Conservation (phyloP, 2,329 filamentous ascomycete species). For the Pseudocercospora macadamiae region DNA sequence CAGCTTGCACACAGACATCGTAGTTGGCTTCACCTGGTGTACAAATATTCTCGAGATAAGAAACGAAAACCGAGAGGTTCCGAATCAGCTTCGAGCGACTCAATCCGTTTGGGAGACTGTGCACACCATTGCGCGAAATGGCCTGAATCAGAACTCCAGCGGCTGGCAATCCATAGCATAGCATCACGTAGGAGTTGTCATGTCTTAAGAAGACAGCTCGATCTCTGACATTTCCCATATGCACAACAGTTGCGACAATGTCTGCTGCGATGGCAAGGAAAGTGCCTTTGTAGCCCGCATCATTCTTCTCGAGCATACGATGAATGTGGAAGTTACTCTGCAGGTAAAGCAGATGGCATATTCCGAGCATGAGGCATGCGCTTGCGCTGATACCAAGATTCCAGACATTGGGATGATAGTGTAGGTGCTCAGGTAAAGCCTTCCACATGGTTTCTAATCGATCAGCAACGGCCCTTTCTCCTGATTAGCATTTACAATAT, state of each 20-base stretch:
- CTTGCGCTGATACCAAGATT: slow-evolving; percentile 9
- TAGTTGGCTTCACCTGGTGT: slow-evolving; percentile 25
- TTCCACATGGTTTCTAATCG: neutral
- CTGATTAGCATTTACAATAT: no score
- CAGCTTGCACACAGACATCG: slow-evolving; percentile 25
- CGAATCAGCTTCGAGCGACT: slow-evolving; percentile 24
- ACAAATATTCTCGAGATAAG: slow-evolving; percentile 27
- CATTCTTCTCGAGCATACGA: slow-evolving; percentile 19
- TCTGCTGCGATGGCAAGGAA: slow-evolving; percentile 17
- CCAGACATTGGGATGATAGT: slow-evolving; percentile 26
- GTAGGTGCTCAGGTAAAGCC: slow-evolving; percentile 6
- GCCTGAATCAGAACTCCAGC: slow-evolving; percentile 22
- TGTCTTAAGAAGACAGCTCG: slow-evolving; percentile 17
- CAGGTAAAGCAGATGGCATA: slow-evolving; percentile 24
- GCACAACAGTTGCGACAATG: slow-evolving; percentile 20
- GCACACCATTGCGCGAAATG: slow-evolving; percentile 5
- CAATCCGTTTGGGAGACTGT: slow-evolving; percentile 15
- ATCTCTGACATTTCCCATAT: slow-evolving; percentile 22
- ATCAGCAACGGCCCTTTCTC: neutral
- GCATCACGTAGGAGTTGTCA: slow-evolving; percentile 25
- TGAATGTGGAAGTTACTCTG: slow-evolving; percentile 27
- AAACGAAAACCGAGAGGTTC: slow-evolving; percentile 26
- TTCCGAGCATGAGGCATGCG: slow-evolving; percentile 21
- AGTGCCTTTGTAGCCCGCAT: neutral
- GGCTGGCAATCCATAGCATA: slow-evolving; percentile 25